Evolutionary conservation across 2,329 filamentous ascomycete genomes (phyloP).

Genomic region (Tolypocladium endophyticum): DNA sequence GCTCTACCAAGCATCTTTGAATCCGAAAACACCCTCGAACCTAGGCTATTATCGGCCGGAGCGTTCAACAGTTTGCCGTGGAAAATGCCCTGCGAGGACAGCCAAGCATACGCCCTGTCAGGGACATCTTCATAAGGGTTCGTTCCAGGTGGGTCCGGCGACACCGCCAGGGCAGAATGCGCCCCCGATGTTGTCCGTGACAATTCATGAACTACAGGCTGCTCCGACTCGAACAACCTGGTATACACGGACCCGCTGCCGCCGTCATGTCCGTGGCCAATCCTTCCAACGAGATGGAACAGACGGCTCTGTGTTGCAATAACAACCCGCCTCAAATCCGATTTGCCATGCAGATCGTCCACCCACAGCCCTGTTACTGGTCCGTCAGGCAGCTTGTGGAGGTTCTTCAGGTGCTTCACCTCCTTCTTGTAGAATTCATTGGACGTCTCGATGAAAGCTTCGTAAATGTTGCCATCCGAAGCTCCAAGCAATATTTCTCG

Average conservation of each 20-base stretch:
- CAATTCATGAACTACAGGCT: constrained; percentile 65
- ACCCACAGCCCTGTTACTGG: constrained; percentile 80
- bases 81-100: constrained; percentile 76
- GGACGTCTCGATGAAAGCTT: constrained; percentile 87
- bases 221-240: constrained; percentile 78
- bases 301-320: constrained; percentile 70
- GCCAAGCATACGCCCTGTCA: constrained; percentile 80
- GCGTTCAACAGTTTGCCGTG: constrained; percentile 67
- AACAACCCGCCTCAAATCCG: constrained; percentile 67
- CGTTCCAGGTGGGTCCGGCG: constrained; percentile 57
- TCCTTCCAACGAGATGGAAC: constrained; percentile 70
- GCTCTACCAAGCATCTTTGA: constrained; percentile 68
- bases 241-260: constrained; percentile 71
- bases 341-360: constrained; percentile 56
- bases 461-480: constrained; percentile 90
- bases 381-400: constrained; percentile 75
- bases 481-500: constrained; percentile 87
- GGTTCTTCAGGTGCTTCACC: constrained; percentile 77
- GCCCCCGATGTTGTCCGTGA: constrained; percentile 45
- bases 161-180: constrained; percentile 58
- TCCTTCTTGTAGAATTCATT: constrained; percentile 93
- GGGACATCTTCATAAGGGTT: constrained; percentile 43
- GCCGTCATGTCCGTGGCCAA: constrained; percentile 66
- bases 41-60: constrained; percentile 50
- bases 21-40: constrained; percentile 65